Evolutionary conservation across 768 basidiomycete genomes (phyloP).

Genomic region (Trametes elegans): DNA sequence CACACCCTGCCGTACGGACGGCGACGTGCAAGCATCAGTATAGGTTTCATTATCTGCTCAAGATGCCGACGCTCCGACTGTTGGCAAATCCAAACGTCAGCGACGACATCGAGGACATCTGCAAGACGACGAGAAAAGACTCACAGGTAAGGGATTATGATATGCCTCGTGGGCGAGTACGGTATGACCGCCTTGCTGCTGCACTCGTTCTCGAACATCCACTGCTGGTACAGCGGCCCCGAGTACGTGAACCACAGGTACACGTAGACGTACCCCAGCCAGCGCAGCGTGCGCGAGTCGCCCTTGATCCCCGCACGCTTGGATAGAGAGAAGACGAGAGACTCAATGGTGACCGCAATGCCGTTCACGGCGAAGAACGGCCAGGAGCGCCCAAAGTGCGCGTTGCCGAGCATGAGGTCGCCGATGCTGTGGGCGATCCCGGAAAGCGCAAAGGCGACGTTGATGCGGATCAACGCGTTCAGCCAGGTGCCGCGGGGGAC

Average conservation of each 20-base stretch:
- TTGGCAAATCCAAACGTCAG: too few species aligned
- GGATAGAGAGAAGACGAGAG: slow-evolving; percentile 25
- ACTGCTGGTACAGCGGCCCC: not conserved
- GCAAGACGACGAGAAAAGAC: too few species aligned
- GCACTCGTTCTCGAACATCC: not conserved
- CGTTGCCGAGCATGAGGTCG: slow-evolving; percentile 30
- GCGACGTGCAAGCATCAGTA: too few species aligned
- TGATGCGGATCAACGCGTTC: slow-evolving; percentile 35
- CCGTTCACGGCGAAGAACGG: slow-evolving; percentile 34
- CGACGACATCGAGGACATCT: too few species aligned
- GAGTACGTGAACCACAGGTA: slow-evolving; percentile 10
- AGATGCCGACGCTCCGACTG: too few species aligned
- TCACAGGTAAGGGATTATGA: not conserved
- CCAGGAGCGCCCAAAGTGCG: slow-evolving; percentile 17
- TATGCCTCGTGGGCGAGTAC: not conserved
- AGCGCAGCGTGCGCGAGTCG: not conserved
- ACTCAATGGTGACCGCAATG: slow-evolving; percentile 37
- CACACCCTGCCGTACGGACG: too few species aligned
- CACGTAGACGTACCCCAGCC: slow-evolving; percentile 16
- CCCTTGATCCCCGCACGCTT: not conserved
- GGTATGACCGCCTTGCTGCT: not conserved
- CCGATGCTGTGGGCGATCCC: slow-evolving; percentile 34
- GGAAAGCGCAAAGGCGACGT: slow-evolving; percentile 35
- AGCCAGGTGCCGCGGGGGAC: slow-evolving; percentile 27
- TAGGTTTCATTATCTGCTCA: too few species aligned